Conservation (phyloP, 805 yeast species). For the Myxozyma mucilagina region DNA sequence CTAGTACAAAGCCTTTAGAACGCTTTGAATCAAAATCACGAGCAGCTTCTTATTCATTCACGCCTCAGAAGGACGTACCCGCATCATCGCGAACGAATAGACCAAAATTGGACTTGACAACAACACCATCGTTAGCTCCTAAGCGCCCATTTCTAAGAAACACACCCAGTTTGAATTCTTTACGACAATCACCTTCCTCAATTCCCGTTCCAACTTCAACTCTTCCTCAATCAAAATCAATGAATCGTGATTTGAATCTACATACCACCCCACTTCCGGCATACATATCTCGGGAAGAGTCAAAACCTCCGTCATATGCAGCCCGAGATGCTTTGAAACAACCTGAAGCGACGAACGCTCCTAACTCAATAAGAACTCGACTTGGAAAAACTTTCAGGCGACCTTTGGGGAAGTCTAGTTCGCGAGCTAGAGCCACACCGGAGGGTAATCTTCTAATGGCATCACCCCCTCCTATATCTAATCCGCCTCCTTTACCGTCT, state of each 20-base stretch:
- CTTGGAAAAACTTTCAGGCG: slow-evolving; percentile 9
- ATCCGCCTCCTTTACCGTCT: not conserved
- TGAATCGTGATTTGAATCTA: not conserved
- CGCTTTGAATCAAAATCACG: not conserved
- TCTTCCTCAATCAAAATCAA: slow-evolving; percentile 4
- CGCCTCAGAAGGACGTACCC: not conserved
- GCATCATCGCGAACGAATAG: not conserved
- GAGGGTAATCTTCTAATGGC: slow-evolving; percentile 1
- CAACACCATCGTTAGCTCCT: not conserved
- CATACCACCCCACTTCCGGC: not conserved
- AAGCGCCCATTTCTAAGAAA: not conserved
- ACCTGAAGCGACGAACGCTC: not conserved
- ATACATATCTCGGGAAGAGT: not conserved
- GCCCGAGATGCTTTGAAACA: not conserved
- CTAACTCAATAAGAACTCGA: not conserved
- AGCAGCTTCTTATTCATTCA: not conserved
- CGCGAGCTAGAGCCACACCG: not conserved
- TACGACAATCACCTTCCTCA: slow-evolving; percentile 3
- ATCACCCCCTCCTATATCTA: slow-evolving; percentile 11
- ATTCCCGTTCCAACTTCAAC: slow-evolving; percentile 4
- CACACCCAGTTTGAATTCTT: slow-evolving; percentile 3
- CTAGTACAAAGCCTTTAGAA: no score
- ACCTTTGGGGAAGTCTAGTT: not conserved
- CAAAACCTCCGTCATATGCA: not conserved
- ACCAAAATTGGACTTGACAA: not conserved